These are phyloP conservation scores for Yamadazyma epiphylla DNA, from an alignment of 1,139 yeast species.

Conservation along the genomic window DNA sequence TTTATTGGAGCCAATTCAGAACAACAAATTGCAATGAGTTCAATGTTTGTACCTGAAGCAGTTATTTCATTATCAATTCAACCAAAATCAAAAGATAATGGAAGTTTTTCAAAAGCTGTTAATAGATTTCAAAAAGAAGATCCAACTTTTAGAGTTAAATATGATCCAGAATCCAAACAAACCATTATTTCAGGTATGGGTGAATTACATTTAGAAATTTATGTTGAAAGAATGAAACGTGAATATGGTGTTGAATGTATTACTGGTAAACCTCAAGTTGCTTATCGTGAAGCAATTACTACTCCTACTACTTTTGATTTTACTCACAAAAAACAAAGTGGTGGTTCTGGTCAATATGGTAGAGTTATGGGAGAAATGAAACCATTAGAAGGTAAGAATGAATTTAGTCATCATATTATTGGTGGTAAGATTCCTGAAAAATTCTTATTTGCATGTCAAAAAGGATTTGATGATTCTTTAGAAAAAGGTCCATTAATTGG, in stretches of 20 bases:
- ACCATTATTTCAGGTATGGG: constrained; percentile 99
- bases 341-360: constrained; percentile 99
- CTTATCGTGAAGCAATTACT: constrained; percentile 92
- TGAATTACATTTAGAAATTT: constrained; percentile 92
- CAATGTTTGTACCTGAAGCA: constrained; percentile 98
- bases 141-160: constrained; percentile 93
- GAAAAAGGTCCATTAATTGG: constrained; percentile 98
- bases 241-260: constrained; percentile 95
- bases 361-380: constrained; percentile 86
- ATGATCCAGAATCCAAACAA: constrained; percentile 89
- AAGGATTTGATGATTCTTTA: constrained; percentile 93
- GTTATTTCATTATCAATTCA: constrained; percentile 89
- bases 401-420: constrained; percentile 80
- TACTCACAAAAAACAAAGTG: constrained; percentile 96
- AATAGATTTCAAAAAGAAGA: constrained; percentile 98
- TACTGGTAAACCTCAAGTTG: constrained; percentile 97
- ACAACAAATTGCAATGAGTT: constrained; percentile 81
- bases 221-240: constrained; percentile 96
- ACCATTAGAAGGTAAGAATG: constrained; percentile 64
- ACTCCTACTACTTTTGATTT: constrained; percentile 77
- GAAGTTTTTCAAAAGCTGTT: constrained; percentile 88
- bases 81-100: constrained; percentile 85
- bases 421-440: constrained; percentile 98
- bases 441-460: constrained; percentile 88
- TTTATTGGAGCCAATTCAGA: constrained; percentile 74